A percentile compares a stretch with the other conserved stretches of the same genome.
Evolutionary conservation across 2,329 filamentous ascomycete genomes (phyloP).

Genomic region (Myriangium duriaei): DNA sequence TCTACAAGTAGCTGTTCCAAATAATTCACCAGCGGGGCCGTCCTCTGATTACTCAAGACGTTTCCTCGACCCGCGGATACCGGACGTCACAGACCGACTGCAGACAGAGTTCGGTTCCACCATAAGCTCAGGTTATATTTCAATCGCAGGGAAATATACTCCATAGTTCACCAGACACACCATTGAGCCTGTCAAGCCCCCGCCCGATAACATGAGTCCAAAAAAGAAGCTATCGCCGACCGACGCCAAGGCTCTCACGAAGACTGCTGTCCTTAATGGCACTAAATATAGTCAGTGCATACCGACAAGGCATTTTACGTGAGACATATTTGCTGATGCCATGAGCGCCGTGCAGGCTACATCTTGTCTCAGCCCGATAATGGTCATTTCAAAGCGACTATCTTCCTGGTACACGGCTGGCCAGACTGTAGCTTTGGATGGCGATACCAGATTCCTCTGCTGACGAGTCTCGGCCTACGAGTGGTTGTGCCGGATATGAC

Average conservation of each 20-base stretch:
- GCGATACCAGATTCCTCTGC: constrained; percentile 74
- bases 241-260: constrained; percentile 3
- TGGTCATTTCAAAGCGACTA: constrained; percentile 36
- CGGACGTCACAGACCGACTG: no score
- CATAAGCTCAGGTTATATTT: no score
- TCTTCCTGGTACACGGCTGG: constrained; percentile 60
- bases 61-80: no score
- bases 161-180: no score
- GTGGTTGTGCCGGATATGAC: constrained; percentile 79
- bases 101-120: no score
- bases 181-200: no score
- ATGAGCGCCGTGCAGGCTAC: constrained; percentile 32
- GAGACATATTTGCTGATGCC: no score
- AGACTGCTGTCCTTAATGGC: constrained; percentile 4
- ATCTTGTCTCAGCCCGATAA: constrained; percentile 36
- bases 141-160: no score
- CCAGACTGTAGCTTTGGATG: constrained; percentile 76
- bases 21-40: no score
- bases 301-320: no score
- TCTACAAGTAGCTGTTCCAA: no score
- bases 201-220: not conserved
- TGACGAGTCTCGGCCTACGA: constrained; percentile 58
- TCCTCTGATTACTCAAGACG: no score
- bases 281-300: constrained; percentile 4
- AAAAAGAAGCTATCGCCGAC: constrained; percentile 5